Evolutionary conservation across 1,139 yeast species (phyloP).

Genomic region (Pichia sp.): DNA sequence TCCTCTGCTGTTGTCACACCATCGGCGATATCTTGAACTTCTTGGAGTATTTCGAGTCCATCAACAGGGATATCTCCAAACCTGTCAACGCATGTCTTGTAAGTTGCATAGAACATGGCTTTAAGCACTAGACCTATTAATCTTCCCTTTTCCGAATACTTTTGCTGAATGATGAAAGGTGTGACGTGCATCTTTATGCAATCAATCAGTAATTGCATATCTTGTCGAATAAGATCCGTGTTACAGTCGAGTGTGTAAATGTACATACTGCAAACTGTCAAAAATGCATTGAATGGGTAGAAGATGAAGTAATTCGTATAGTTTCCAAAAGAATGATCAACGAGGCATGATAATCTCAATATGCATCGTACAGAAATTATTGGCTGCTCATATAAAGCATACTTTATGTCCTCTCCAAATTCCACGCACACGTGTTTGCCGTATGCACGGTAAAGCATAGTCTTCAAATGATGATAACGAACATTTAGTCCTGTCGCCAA

Average conservation of each 20-base stretch:
- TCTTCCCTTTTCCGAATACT: conserved; percentile 13
- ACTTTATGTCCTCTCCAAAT: conserved; percentile 2
- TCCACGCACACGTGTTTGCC: conserved; percentile 4
- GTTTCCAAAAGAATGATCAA: conserved; percentile 11
- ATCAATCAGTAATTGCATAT: conserved; percentile 19
- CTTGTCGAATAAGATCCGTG: conserved; percentile 11
- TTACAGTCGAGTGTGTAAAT: conserved; percentile 27
- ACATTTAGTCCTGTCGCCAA: conserved; percentile 9
- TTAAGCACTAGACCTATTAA: conserved; percentile 11
- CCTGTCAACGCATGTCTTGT: conserved; percentile 7
- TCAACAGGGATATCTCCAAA: conserved; percentile 5
- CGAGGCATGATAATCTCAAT: conserved; percentile 14
- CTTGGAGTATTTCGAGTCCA: conserved; percentile 7
- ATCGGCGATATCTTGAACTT: conserved; percentile 2
- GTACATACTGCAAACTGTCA: conserved; percentile 22
- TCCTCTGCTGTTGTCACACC: conserved; percentile 3
- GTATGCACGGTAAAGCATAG: conserved; percentile 10
- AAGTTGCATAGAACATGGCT: conserved; percentile 14
- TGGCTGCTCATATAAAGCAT: conserved; percentile 11
- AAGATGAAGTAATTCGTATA: conserved; percentile 19
- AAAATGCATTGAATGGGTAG: conserved; percentile 26
- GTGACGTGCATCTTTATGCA: conserved; percentile 15
- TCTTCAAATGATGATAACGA: conserved; percentile 14
- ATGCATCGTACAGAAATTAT: conserved; percentile 22
- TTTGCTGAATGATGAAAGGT: conserved; percentile 4